phyloP scores from a whole-genome alignment of 202 grass and related monocot species.

The Saccharum hybrid region DNA sequence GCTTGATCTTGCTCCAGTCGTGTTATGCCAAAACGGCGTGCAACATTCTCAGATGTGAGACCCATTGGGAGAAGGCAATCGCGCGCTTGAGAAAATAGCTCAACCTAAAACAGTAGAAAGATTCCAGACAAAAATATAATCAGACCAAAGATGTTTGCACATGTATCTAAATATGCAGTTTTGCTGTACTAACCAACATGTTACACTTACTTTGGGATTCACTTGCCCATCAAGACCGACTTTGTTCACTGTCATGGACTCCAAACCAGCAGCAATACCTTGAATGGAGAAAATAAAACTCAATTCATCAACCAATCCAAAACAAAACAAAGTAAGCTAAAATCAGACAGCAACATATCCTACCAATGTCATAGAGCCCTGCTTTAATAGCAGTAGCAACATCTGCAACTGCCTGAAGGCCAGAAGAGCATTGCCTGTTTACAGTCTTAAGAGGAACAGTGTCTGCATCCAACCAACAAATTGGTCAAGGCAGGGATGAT shows the following conservation, averaged over 20 bases:
- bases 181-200: background rate
- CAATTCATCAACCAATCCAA: slow-evolving; percentile 18
- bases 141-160: slow-evolving; percentile 34
- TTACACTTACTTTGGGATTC: slow-evolving; percentile 79
- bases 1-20: slow-evolving; percentile 81
- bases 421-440: slow-evolving; percentile 91
- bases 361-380: slow-evolving; percentile 87
- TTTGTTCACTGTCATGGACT: slow-evolving; percentile 82
- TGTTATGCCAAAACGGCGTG: slow-evolving; percentile 75
- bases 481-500: slow-evolving; percentile 9
- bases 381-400: slow-evolving; percentile 83
- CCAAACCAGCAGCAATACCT: slow-evolving; percentile 93
- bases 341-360: slow-evolving; percentile 18
- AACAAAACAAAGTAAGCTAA: slow-evolving; percentile 10
- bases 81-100: slow-evolving; percentile 82
- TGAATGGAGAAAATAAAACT: slow-evolving; percentile 30
- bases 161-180: slow-evolving; percentile 13
- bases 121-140: slow-evolving; percentile 38
- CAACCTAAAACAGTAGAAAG: slow-evolving; percentile 56
- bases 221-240: slow-evolving; percentile 39
- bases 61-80: slow-evolving; percentile 97
- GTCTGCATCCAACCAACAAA: slow-evolving; percentile 55
- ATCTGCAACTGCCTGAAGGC: slow-evolving; percentile 92
- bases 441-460: slow-evolving; percentile 92
- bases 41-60: slow-evolving; percentile 94